Evolutionary conservation across 2,329 filamentous ascomycete species (phyloP).

Genomic region (Pestalotiopsis sp.): DNA sequence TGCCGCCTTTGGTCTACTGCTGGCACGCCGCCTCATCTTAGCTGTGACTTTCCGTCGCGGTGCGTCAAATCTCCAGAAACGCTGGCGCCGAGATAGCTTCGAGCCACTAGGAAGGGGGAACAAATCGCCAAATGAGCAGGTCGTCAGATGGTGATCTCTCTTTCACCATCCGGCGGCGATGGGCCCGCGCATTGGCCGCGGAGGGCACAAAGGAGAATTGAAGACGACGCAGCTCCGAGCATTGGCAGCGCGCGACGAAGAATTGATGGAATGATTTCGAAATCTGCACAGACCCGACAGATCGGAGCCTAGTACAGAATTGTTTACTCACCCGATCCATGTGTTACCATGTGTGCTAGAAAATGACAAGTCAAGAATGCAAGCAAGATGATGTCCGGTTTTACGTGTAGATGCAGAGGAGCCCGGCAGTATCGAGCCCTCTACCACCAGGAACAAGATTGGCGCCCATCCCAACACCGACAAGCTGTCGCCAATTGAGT

Average conservation of each 20-base stretch:
- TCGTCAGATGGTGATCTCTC: not conserved
- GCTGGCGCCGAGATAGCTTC: slow-evolving; percentile 4
- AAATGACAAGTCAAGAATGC: not conserved
- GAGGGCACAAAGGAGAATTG: not conserved
- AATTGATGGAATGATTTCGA: not conserved
- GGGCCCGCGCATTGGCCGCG: not conserved
- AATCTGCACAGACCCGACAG: not conserved
- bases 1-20: slow-evolving; percentile 1
- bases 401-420: not conserved
- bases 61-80: not conserved
- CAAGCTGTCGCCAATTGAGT: not conserved
- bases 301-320: not conserved
- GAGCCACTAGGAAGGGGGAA: not conserved
- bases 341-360: not conserved
- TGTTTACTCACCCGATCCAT: not conserved
- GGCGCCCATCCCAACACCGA: too few relatives aligned
- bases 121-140: not conserved
- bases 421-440: not conserved
- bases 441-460: not conserved
- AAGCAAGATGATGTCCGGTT: not conserved
- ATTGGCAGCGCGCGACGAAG: not conserved
- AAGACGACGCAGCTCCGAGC: not conserved
- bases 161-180: not conserved
- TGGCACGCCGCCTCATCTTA: not conserved
- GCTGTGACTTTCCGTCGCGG: not conserved